These are phyloP conservation scores for Microdochium bolleyi DNA, from an alignment of 2,329 filamentous ascomycete genomes.

Conservation along the genomic window DNA sequence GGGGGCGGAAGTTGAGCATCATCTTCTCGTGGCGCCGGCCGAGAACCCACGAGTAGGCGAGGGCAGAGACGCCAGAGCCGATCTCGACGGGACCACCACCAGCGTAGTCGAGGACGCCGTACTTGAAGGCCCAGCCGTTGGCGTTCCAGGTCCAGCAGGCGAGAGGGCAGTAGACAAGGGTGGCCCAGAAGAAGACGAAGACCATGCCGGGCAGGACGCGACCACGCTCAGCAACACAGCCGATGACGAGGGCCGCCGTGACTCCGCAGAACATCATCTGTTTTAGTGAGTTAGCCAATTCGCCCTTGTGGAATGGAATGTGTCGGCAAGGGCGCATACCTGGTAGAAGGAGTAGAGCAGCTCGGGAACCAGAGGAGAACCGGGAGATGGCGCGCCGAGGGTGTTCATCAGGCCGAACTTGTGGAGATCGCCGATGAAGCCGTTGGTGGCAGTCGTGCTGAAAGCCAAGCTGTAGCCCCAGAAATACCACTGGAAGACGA, in stretches of 20 bases:
- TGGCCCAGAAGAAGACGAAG: conserved; percentile 94
- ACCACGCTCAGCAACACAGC: conserved; percentile 88
- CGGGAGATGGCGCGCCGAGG: conserved; percentile 75
- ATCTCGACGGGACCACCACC: conserved; percentile 98
- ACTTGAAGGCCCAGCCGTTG: conserved; percentile 87
- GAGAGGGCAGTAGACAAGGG: conserved; percentile 92
- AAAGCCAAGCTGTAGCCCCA: conserved; percentile 98
- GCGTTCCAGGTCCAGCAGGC: conserved; percentile 96
- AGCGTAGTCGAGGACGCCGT: conserved; percentile 92
- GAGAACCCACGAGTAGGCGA: conserved; percentile 93
- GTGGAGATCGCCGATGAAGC: conserved; percentile 84
- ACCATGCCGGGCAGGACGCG: conserved; percentile 90
- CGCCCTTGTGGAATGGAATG: too few relatives aligned
- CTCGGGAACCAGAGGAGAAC: conserved; percentile 80
- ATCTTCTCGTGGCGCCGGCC: conserved; percentile 96
- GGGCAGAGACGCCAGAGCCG: conserved; percentile 81
- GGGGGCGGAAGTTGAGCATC: conserved; percentile 99
- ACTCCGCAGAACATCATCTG: conserved; percentile 81
- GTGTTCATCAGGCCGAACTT: conserved; percentile 87
- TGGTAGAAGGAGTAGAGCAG: conserved; percentile 93
- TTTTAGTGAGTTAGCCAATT: too few relatives aligned
- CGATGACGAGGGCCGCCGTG: conserved; percentile 84
- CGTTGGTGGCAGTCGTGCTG: conserved; percentile 64
- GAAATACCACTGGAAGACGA: conserved; percentile 99
- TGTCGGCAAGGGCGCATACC: conserved; percentile 29